Conservation (phyloP, 331 rosid genomes). For the Stylosanthes scabra region DNA sequence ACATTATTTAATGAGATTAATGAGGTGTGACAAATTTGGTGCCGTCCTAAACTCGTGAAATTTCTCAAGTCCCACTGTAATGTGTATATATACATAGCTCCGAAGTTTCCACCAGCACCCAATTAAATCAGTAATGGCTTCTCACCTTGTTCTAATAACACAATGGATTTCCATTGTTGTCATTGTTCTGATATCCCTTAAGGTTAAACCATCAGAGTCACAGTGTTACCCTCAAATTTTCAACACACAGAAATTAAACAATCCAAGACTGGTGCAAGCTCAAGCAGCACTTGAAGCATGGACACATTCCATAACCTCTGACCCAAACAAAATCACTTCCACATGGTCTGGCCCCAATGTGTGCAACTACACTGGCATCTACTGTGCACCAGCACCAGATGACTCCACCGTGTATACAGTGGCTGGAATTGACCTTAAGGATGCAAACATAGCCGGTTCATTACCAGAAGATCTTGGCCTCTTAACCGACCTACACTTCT, state of each 20-base stretch:
- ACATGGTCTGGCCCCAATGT: slow-evolving; percentile 76
- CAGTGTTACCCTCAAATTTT: too few relatives aligned
- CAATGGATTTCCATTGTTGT: background rate
- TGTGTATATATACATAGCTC: too few relatives aligned
- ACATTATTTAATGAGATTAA: too few relatives aligned
- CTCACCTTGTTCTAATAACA: slow-evolving; percentile 22
- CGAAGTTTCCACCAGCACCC: background rate
- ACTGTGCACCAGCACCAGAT: slow-evolving; percentile 71
- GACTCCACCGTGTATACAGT: slow-evolving; percentile 65
- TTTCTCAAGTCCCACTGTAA: too few relatives aligned
- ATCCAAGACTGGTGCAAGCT: slow-evolving; percentile 74
- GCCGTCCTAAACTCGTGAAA: too few relatives aligned
- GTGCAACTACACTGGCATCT: slow-evolving; percentile 84
- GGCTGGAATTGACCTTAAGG: slow-evolving; percentile 88
- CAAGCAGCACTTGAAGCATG: slow-evolving; percentile 80
- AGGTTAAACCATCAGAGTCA: too few relatives aligned
- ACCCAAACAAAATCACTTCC: slow-evolving; percentile 66
- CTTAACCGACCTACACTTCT: slow-evolving; percentile 66
- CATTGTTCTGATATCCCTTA: background rate
- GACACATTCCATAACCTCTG: slow-evolving; percentile 72
- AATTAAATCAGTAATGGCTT: slow-evolving; percentile 34
- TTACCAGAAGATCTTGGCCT: slow-evolving; percentile 78
- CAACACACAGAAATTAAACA: slow-evolving; percentile 25
- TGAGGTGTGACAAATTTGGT: too few relatives aligned
- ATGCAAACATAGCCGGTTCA: slow-evolving; percentile 66